phyloP scores from a whole-genome alignment of 176 grass and related monocot genomes.

The Raddia guianensis region DNA sequence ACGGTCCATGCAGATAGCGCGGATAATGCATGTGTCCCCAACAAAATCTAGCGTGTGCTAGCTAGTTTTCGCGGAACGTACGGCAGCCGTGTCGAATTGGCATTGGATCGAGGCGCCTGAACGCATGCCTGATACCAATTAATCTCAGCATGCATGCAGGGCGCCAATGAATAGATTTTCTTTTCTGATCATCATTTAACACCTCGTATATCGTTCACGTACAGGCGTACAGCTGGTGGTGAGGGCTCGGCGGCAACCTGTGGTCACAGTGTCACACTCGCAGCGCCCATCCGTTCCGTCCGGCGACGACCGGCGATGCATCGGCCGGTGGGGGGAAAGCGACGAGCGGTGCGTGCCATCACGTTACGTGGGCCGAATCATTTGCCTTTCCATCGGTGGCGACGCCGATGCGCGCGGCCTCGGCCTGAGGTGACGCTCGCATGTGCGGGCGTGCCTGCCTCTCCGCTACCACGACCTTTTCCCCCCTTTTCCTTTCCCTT shows the following conservation, averaged over 20 bases:
- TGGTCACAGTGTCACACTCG: not conserved
- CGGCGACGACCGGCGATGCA: not conserved
- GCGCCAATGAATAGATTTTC: not conserved
- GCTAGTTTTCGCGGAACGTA: not conserved
- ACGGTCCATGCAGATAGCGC: not conserved
- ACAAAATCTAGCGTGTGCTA: not conserved
- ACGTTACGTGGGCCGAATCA: not conserved
- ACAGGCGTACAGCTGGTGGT: not conserved
- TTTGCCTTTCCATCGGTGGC: not conserved
- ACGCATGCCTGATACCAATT: not conserved
- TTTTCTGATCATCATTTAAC: too few relatives aligned
- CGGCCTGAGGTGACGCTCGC: constrained; percentile 28
- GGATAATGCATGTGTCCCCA: not conserved
- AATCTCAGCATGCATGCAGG: not conserved
- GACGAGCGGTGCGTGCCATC: not conserved
- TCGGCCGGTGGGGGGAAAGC: not conserved
- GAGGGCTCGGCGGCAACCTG: not conserved
- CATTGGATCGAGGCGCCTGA: not conserved
- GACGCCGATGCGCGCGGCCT: not conserved
- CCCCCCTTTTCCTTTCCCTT: not conserved
- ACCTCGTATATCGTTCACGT: too few relatives aligned
- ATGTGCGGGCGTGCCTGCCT: not conserved
- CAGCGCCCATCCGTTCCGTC: not conserved
- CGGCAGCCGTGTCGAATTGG: not conserved
- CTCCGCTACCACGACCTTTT: not conserved